These are phyloP conservation scores for Aspergillus tubingensis DNA, from an alignment of 2,329 filamentous ascomycete species.

Conservation along the genomic window DNA sequence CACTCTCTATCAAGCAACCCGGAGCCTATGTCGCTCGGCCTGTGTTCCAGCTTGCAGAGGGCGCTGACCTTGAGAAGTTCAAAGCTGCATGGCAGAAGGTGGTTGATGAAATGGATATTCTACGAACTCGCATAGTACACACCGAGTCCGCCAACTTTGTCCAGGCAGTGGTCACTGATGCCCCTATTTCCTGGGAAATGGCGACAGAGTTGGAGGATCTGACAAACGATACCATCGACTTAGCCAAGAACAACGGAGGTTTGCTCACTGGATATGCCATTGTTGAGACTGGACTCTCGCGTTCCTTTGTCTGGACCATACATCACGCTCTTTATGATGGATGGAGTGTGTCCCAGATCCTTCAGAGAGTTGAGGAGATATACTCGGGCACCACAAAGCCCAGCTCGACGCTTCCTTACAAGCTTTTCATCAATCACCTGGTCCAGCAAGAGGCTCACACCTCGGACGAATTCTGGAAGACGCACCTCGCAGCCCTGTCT, in stretches of 20 bases:
- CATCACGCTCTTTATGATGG: conserved; percentile 58
- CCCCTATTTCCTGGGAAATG: conserved; percentile 38
- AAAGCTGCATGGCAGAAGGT: conserved; percentile 51
- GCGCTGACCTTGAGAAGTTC: conserved; percentile 46
- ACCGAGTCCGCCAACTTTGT: conserved; percentile 39
- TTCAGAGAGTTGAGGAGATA: conserved; percentile 40
- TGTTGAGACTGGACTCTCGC: conserved; percentile 28
- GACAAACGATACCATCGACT: conserved; percentile 24
- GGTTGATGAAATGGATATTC: conserved; percentile 49
- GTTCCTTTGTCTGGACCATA: conserved; percentile 52
- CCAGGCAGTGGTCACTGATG: conserved; percentile 44
- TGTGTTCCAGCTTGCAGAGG: conserved; percentile 41
- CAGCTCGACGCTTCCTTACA: conserved; percentile 24
- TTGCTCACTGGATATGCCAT: conserved; percentile 39
- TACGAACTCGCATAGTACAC: conserved; percentile 52
- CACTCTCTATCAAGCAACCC: conserved; percentile 50
- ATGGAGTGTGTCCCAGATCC: conserved; percentile 44
- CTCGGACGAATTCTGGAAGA: conserved; percentile 38
- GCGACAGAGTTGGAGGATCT: conserved; percentile 31
- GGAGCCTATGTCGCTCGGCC: conserved; percentile 54
- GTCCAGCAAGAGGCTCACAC: conserved; percentile 26
- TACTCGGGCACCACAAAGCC: conserved; percentile 26
- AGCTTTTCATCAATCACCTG: conserved; percentile 36
- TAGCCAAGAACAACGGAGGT: conserved; percentile 39
- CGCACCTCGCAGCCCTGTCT: conserved; percentile 31